Percentiles rank a stretch among this genome's conserved stretches.
Conservation (phyloP, 768 basidiomycete genomes). For the Lentinula lateritia region DNA sequence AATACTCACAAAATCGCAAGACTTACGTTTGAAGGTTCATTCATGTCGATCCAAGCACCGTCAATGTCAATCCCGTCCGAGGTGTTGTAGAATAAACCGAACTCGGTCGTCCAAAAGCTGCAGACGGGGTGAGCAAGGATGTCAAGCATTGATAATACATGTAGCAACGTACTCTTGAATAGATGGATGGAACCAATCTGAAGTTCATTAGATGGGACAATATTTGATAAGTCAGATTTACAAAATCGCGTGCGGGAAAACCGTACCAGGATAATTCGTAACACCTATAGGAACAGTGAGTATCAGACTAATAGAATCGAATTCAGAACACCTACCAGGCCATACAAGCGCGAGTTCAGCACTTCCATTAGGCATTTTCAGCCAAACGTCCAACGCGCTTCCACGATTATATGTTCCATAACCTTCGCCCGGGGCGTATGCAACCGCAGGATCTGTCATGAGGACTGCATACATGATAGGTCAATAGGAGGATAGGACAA, state of each 20-base stretch:
- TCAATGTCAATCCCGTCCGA: slow-evolving; percentile 57
- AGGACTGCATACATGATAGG: slow-evolving; percentile 34
- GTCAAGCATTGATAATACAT: neutral
- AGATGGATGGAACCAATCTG: slow-evolving; percentile 59
- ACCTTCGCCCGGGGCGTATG: slow-evolving; percentile 36
- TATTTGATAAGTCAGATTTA: too few relatives aligned
- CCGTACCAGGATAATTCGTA: slow-evolving; percentile 47
- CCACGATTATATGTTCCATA: slow-evolving; percentile 57
- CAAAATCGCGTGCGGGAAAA: too few relatives aligned
- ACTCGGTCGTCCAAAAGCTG: slow-evolving; percentile 63
- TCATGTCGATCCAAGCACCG: slow-evolving; percentile 75
- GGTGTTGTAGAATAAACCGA: slow-evolving; percentile 48
- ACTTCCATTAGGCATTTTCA: slow-evolving; percentile 59
- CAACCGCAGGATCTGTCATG: slow-evolving; percentile 74
- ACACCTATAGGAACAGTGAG: slow-evolving; percentile 31
- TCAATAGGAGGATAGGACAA: neutral
- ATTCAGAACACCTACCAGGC: slow-evolving; percentile 39
- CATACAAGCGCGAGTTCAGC: slow-evolving; percentile 55
- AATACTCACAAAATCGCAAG: neutral
- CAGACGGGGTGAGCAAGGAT: neutral
- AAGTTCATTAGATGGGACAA: neutral
- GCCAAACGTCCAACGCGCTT: slow-evolving; percentile 45
- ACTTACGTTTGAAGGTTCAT: slow-evolving; percentile 62
- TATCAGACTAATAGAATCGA: neutral
- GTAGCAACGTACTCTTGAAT: slow-evolving; percentile 36